Evolutionary conservation across 2,329 filamentous ascomycete genomes (phyloP).

Genomic region (Eutypella sp.): DNA sequence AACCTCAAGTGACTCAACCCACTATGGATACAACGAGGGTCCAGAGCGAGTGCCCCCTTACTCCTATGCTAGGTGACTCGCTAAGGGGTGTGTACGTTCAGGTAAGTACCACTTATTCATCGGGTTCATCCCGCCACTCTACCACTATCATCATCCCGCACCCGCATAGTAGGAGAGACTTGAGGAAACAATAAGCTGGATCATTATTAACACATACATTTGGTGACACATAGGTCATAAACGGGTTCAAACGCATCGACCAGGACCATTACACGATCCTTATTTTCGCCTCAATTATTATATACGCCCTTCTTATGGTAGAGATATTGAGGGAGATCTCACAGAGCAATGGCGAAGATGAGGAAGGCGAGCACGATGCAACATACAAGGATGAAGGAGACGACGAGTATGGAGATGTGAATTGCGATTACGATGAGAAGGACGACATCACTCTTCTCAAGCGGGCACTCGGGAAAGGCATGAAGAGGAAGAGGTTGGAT

Average conservation of each 20-base stretch:
- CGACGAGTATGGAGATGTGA: neutral
- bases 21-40: too few species aligned
- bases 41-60: too few species aligned
- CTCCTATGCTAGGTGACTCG: too few species aligned
- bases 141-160: too few species aligned
- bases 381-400: too few species aligned
- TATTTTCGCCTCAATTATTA: neutral
- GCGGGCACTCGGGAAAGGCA: neutral
- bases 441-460: neutral
- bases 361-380: neutral
- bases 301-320: conserved; percentile 1
- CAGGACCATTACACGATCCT: neutral
- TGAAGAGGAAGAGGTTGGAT: neutral
- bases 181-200: too few species aligned
- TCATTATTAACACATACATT: too few species aligned
- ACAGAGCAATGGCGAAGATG: neutral
- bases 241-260: neutral
- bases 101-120: too few species aligned
- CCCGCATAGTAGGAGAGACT: too few species aligned
- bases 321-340: neutral
- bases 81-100: too few species aligned
- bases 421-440: neutral
- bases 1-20: too few species aligned
- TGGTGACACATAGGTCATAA: neutral
- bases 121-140: too few species aligned